Evolutionary conservation across 164 flowering plant genomes (phyloP).

Genomic region (Liquidambar formosana): DNA sequence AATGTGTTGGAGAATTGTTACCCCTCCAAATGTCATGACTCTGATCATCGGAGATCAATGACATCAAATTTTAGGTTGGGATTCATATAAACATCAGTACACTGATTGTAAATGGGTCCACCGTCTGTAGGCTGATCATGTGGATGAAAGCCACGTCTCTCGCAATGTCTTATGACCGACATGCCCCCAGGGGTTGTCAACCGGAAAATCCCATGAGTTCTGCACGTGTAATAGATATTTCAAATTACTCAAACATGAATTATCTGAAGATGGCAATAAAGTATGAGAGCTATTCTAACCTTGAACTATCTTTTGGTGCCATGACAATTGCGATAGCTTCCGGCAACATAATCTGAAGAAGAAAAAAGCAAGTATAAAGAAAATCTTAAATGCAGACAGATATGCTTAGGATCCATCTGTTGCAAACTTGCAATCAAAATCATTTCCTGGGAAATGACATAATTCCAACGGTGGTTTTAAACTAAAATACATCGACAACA

Average conservation of each 20-base stretch:
- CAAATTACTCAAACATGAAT: not conserved
- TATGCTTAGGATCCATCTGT: too few relatives aligned
- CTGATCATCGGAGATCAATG: conserved; percentile 79
- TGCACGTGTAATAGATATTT: conserved; percentile 24
- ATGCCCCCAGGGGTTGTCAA: conserved; percentile 87
- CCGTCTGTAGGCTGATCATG: conserved; percentile 85
- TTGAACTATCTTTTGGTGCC: conserved; percentile 87
- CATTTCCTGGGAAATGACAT: too few relatives aligned
- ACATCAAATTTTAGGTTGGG: conserved; percentile 74
- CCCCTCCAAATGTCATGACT: not conserved
- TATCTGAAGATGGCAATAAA: too few relatives aligned
- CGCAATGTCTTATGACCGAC: conserved; percentile 77
- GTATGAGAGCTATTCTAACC: conserved; percentile 29
- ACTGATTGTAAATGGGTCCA: conserved; percentile 78
- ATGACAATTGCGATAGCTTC: conserved; percentile 96
- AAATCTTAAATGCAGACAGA: not conserved
- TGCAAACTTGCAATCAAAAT: too few relatives aligned
- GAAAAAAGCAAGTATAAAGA: not conserved
- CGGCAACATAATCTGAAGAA: conserved; percentile 84
- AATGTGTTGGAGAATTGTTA: conserved; percentile 5
- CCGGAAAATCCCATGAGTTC: conserved; percentile 87
- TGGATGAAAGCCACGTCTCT: conserved; percentile 87
- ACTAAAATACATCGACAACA: too few relatives aligned
- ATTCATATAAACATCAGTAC: conserved; percentile 92
- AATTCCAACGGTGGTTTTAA: too few relatives aligned